Base-by-base conservation (phyloP, 2,329 filamentous ascomycete genomes). In the Scleromitrula shiraiana region DNA sequence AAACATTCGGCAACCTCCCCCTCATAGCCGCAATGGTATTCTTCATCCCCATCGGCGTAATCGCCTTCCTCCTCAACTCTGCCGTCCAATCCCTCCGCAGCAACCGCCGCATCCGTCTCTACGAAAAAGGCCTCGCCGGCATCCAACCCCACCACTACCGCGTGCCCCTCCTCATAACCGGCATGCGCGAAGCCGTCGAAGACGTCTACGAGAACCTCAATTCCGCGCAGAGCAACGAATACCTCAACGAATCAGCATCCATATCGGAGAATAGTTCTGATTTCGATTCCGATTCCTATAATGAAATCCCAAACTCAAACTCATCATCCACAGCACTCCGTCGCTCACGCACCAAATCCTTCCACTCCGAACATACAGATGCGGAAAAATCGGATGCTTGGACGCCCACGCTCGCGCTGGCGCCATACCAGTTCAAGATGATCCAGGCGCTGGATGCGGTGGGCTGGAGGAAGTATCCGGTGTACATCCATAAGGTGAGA, bases 351-450 rank as follows among this genome's bases (percentile, higher is more conserved):
- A 42, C 46, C 22, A 52, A 52, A 48, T 49, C 52, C 7, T 46
- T 49, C 14, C 33, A 44, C n/a, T 17, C 22, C 17, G 36, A 29
- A 8, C 33, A 48, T 15, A 39, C 45, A 10, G 20, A 39, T 22
- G 36, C 50, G 6, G 58, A 61, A 37, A 60, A 61, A 36, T 14
- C 48, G 5, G 43, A 51, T 29, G 14, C 30, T 15, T 43, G 23
- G 10, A 46, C 50, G 19, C 54, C 86, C 85, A 88, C 82, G 0
- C 72, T 97, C 46, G 89, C 89, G 0, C 69, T 97, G 45, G 82
- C 86, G 0, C 74, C 82, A 4, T 78, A 81, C 40, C 91, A 97
- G 67, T 95, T 95, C 63, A 74, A 77, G 41, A 95, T 95, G 78
- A 85, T 95, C 53, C 75, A 84, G 24, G 78, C 80, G 8, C 70